A percentile compares a stretch with the other conserved stretches of the same genome.
phyloP scores from a whole-genome alignment of 805 yeast genomes.

The Ogataea kodamae region DNA sequence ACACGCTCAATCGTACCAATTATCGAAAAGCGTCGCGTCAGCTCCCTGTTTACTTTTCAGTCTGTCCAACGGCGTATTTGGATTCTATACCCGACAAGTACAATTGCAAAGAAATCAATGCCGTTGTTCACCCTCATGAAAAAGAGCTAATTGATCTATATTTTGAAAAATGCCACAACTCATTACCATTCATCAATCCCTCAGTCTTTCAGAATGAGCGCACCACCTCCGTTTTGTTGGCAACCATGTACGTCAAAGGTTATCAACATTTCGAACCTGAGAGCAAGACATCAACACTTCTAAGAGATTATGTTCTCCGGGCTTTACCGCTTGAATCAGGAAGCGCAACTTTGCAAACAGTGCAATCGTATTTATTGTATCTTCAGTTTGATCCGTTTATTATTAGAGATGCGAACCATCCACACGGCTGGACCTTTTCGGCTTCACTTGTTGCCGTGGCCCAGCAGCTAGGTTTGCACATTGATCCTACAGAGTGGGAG shows the following conservation, averaged over 20 bases:
- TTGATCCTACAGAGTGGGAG: constrained; percentile 34
- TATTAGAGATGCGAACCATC: constrained; percentile 10
- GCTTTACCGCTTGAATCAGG: constrained; percentile 8
- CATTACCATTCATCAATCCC: constrained; percentile 8
- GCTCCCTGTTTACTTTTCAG: constrained; percentile 6
- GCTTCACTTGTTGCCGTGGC: constrained; percentile 59
- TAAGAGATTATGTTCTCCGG: constrained; percentile 4
- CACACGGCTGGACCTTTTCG: constrained; percentile 7
- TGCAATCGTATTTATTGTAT: constrained; percentile 11
- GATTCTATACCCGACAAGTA: constrained; percentile 9
- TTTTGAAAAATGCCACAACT: constrained; percentile 5
- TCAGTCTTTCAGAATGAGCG: constrained; percentile 5
- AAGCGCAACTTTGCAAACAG: constrained; percentile 11
- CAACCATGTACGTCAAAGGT: constrained; percentile 7
- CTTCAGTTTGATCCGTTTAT: constrained; percentile 9
- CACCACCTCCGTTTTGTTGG: constrained; percentile 4
- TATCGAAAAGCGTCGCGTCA: constrained; percentile 4
- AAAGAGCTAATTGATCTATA: constrained; percentile 6
- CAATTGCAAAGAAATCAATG: constrained; percentile 7
- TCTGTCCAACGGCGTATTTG: constrained; percentile 10
- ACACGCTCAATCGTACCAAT: constrained; percentile 1
- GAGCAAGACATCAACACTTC: constrained; percentile 1
- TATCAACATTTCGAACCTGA: constrained; percentile 1
- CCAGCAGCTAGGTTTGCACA: constrained; percentile 77
- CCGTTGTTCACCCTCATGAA: constrained; percentile 8